phyloP scores from a whole-genome alignment of 2,329 filamentous ascomycete species.

The Fusarium neocosmosporiellum region DNA sequence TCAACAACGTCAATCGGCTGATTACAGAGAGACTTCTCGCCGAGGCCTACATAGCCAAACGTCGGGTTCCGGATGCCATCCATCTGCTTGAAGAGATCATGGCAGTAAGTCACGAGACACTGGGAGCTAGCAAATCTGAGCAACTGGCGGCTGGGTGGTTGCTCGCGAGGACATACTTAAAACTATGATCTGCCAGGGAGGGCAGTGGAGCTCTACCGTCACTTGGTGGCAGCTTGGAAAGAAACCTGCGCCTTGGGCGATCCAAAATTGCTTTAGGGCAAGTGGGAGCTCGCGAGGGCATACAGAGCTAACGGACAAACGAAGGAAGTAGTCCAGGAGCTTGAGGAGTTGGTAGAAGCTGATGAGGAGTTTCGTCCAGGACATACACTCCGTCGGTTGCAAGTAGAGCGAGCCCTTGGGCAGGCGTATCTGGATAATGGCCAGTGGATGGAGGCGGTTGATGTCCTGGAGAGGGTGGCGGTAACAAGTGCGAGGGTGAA shows the following conservation, averaged over 20 bases:
- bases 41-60: not conserved
- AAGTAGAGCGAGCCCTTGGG: not conserved
- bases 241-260: not conserved
- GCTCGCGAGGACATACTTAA: not conserved
- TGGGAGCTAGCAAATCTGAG: not conserved
- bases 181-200: not conserved
- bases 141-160: not conserved
- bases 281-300: not conserved
- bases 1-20: not conserved
- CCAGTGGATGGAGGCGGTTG: not conserved
- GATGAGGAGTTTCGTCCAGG: no score
- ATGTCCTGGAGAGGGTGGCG: not conserved
- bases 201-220: not conserved
- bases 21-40: fast-evolving
- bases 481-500: no score
- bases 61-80: not conserved
- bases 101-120: not conserved
- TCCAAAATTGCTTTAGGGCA: fast-evolving
- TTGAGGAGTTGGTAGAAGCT: not conserved
- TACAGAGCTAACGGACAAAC: not conserved
- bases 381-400: not conserved
- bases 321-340: not conserved
- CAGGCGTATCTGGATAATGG: not conserved
- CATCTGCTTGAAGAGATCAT: not conserved
- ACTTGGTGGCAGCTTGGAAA: not conserved